Percentiles rank a stretch among this genome's conserved stretches.
phyloP scores from a whole-genome alignment of 2,329 filamentous ascomycete species.

The Epichloe aotearoae region DNA sequence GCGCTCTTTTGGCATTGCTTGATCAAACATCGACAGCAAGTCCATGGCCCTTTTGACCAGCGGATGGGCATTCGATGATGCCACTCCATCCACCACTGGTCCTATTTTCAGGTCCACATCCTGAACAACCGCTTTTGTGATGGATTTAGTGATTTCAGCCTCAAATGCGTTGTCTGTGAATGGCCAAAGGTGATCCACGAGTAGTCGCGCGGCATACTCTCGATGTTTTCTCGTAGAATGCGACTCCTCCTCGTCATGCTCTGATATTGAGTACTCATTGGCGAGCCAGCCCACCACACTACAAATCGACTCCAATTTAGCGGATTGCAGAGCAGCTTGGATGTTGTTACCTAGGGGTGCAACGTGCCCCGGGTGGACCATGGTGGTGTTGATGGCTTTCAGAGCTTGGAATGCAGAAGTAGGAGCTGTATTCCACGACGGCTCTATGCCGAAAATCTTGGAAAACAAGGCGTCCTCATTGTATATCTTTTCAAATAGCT shows the following conservation, averaged over 20 bases:
- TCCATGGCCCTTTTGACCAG: conserved; percentile 45
- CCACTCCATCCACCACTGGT: conserved; percentile 32
- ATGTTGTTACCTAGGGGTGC: conserved; percentile 35
- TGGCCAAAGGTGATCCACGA: conserved; percentile 44
- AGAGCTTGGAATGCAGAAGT: conserved; percentile 39
- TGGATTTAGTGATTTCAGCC: conserved; percentile 39
- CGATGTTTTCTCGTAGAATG: conserved; percentile 39
- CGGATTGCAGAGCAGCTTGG: conserved; percentile 33
- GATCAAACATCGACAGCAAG: conserved; percentile 48
- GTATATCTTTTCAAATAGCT: conserved; percentile 44
- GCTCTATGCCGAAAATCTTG: conserved; percentile 42
- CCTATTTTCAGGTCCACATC: conserved; percentile 37
- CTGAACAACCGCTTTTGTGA: conserved; percentile 33
- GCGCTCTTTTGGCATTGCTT: conserved; percentile 50
- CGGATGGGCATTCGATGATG: conserved; percentile 44
- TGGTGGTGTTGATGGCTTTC: conserved; percentile 34
- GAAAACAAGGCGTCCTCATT: conserved; percentile 40
- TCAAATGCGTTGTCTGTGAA: conserved; percentile 43
- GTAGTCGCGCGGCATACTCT: conserved; percentile 40
- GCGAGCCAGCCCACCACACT: conserved; percentile 44
- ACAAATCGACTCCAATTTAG: conserved; percentile 37
- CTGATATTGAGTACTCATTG: conserved; percentile 42
- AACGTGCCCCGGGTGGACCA: conserved; percentile 42
- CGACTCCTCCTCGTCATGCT: conserved; percentile 45
- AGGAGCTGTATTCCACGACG: conserved; percentile 34